Base-by-base conservation (phyloP, 352 stramenopile species). In the Phytophthora sojae region DNA sequence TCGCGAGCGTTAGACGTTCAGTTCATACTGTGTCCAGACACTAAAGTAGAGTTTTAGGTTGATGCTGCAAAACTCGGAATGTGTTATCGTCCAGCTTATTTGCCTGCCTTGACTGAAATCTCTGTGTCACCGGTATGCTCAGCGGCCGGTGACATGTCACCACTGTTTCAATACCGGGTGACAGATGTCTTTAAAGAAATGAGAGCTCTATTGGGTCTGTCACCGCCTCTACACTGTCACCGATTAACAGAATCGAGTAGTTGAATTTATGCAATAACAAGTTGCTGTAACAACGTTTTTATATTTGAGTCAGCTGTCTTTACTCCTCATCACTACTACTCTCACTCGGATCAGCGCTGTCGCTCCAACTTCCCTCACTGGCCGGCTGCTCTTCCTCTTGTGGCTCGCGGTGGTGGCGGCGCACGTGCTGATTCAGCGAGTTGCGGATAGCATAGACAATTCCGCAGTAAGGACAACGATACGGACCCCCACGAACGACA, bases 361-460 rank as follows among this genome's bases (percentile, higher is more conserved):
- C 58, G 17, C 45, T 51, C 37, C 7, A 5, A n/a, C 47, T 65
- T 8, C 7, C 11, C 39, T 57, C 7, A 21, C 30, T 57, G 7
- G 23, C 17, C 25, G 14, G 5, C 6, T 58, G 35, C 8, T 44
- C 6, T 44, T 44, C 5, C 11, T 30, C 23, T 39, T 29, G 4
- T 39, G 15, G 39, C 42, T 54, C 21, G 7, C 56, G 39, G 39
- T 53, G 56, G 6, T 5, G 56, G 6, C 42, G 21, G 8, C 56
- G 15, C 3, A 54, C 42, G 15, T 62, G 56, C 56, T 62, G 56
- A 39, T 62, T 62, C 25, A 62, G 42, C 6, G 25, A 45, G 39
- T 62, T 54, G 0, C 56, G 39, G 42, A 55, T 44, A 9, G 17
- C 56, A 3, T 55, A 62, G 17, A 54, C 23, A 42, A 54, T 23